Evolutionary conservation across 2,329 filamentous ascomycete genomes (phyloP).

Genomic region (Aspergillus brasiliensis): DNA sequence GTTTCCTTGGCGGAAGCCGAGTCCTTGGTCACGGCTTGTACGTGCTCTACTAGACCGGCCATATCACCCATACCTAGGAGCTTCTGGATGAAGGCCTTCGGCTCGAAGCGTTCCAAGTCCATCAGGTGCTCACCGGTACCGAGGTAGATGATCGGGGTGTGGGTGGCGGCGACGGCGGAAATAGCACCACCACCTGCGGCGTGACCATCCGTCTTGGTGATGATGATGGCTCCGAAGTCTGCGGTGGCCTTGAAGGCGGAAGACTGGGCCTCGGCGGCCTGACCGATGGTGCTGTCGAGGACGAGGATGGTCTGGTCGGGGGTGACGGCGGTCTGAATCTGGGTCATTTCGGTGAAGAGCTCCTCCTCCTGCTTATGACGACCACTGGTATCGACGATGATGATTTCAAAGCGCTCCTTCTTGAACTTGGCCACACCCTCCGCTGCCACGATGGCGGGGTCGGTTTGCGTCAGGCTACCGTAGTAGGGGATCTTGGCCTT

Average conservation of each 20-base stretch:
- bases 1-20: conserved; percentile 81
- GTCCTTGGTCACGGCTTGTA: conserved; percentile 91
- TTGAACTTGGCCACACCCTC: conserved; percentile 99
- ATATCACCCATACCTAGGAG: conserved; percentile 97
- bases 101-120: conserved; percentile 89
- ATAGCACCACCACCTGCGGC: conserved; percentile 96
- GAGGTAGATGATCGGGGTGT: conserved; percentile 96
- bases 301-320: conserved; percentile 99
- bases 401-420: conserved; percentile 96
- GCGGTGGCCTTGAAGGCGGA: conserved; percentile 97
- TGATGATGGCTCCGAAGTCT: conserved; percentile 97
- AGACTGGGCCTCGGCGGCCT: conserved; percentile 90
- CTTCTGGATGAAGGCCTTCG: conserved; percentile 90
- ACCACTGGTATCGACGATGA: conserved; percentile 97
- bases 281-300: conserved; percentile 92
- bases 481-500: conserved; percentile 99
- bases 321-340: conserved; percentile 86
- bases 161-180: conserved; percentile 92
- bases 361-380: conserved; percentile 93
- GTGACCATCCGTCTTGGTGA: conserved; percentile 97
- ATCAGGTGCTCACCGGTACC: conserved; percentile 97
- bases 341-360: conserved; percentile 95
- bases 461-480: conserved; percentile 92
- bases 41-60: conserved; percentile 90
- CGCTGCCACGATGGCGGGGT: conserved; percentile 88